Evolutionary conservation across 177 flowering plant genomes (phyloP), one percentile per base, ranked within the genome.

Genomic region (Vitis hybrid): DNA sequence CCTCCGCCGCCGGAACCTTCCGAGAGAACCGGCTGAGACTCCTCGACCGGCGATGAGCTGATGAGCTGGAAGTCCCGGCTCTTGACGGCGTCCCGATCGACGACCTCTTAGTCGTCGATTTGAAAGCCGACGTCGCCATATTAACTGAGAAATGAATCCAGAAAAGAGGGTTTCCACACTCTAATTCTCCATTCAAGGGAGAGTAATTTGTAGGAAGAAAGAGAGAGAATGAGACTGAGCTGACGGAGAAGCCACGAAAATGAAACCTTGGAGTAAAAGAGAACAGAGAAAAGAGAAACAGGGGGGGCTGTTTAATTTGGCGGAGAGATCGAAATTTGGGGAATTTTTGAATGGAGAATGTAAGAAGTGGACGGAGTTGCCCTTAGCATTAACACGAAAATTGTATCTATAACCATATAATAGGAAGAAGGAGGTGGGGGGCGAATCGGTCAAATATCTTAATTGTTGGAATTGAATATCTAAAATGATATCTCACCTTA

Each of bases 61-160:
- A 77, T 68, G 76, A 87, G 1, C 69, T 82, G 50, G 79, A 67
- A 65, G 76, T 84, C 0, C 62, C 76, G 30, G 75, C 14, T n/a
- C 64, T 57, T 14, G 62, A 12, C 30, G 83, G 32, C 12, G 76
- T 60, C 40, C 76, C 81, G 40, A 92, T 74, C 3, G 91, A 66
- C n/a, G 91, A 76, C 18, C 99, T 66, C 84, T 81, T 84, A 11
- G 96, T 81, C 13, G 94, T 87, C 1, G 99, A 95, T 68, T 81
- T 91, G 86, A 95, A 95, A 18, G 99, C 91, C 4, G 99, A 84
- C 1, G 97, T 84, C 49, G 96, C 94, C 98, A 88, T 35, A 35
- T 94, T 68, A 11, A 14, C 16, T 9, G n/a, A 3, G 4, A 4
- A 4, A 40, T 13, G 27, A 16, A 56, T 46, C 6, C 18, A 13